These are phyloP conservation scores for Dicorynia guianensis DNA, from an alignment of 306 rosid species.

Conservation along the genomic window DNA sequence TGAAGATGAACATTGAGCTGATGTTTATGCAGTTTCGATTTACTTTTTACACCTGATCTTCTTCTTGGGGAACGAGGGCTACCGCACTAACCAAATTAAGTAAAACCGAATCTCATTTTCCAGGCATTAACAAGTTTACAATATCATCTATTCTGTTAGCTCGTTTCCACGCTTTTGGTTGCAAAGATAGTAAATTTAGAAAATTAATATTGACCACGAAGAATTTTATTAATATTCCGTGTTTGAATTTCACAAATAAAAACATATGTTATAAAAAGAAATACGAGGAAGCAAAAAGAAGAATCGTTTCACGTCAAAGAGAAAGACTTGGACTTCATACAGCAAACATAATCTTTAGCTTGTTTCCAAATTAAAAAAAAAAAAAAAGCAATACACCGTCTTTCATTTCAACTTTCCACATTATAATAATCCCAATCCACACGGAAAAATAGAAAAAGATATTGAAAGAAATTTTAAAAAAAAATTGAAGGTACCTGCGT, in stretches of 20 bases:
- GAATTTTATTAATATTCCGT: too few relatives aligned
- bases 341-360: background rate
- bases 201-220: background rate
- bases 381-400: slow-evolving; percentile 6
- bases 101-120: background rate
- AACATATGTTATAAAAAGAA: background rate
- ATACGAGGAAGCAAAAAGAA: background rate
- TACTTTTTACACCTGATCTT: too few relatives aligned
- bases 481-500: slow-evolving; percentile 54
- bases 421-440: background rate
- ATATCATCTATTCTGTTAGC: background rate
- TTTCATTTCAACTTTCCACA: background rate
- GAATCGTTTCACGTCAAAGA: background rate
- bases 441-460: background rate
- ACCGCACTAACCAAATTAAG: background rate
- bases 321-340: background rate
- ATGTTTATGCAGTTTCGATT: too few relatives aligned
- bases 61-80: too few relatives aligned
- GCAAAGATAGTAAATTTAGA: background rate
- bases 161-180: background rate
- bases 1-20: background rate
- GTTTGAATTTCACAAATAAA: background rate
- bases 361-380: background rate
- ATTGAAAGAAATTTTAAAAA: background rate
- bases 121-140: background rate